Percentiles rank a stretch among this genome's conserved stretches.
Evolutionary conservation across 257 asterid genomes (phyloP).

Genomic region (Nicotiana otophora): DNA sequence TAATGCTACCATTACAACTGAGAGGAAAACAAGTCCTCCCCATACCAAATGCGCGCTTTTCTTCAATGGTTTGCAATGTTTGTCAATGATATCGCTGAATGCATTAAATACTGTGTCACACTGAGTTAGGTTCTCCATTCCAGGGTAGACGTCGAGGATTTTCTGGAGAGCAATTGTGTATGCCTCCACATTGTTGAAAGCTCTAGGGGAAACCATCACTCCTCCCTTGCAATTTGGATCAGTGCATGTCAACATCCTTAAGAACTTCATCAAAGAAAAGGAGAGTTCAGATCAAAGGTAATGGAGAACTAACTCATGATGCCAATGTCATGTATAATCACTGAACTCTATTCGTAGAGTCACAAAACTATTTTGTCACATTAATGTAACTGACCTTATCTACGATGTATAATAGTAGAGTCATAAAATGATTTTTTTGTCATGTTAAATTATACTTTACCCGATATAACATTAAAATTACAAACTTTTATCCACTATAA

Average conservation of each 20-base stretch:
- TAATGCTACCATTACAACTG: slow-evolving; percentile 46
- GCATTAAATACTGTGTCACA: slow-evolving; percentile 60
- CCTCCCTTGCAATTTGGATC: slow-evolving; percentile 67
- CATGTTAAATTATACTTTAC: not conserved
- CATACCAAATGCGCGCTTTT: slow-evolving; percentile 45
- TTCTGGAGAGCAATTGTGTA: slow-evolving; percentile 63
- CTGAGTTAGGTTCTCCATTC: slow-evolving; percentile 60
- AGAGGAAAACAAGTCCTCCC: slow-evolving; percentile 48
- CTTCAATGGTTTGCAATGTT: slow-evolving; percentile 66
- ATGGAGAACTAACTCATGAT: not conserved
- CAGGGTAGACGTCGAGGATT: slow-evolving; percentile 64
- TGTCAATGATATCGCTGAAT: slow-evolving; percentile 44
- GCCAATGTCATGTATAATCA: not conserved
- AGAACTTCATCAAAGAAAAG: slow-evolving; percentile 18
- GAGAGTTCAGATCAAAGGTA: not conserved
- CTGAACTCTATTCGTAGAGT: not conserved
- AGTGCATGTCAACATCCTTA: slow-evolving; percentile 52
- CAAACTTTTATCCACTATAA: no score
- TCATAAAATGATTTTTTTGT: not conserved
- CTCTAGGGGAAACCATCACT: slow-evolving; percentile 37
- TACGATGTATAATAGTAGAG: not conserved
- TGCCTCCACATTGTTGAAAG: slow-evolving; percentile 36
- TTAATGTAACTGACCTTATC: no score
- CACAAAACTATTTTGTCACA: no score
- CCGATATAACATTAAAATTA: no score